Base-by-base conservation (phyloP, 371 early-diverging fungal genomes). In the Rhizomucor pusillus region DNA sequence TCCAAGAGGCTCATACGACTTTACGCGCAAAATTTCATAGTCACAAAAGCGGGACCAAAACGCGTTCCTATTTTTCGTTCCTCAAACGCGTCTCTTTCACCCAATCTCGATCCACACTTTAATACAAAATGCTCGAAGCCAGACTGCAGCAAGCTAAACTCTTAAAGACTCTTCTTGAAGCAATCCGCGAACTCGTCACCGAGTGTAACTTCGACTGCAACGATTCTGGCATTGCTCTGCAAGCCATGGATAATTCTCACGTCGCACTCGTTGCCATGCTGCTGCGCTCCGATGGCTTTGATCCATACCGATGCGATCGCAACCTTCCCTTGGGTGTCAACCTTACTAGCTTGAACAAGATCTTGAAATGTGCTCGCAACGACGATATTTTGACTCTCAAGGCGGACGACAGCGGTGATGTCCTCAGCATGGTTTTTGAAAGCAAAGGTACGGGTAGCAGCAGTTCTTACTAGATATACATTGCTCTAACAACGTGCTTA, bases 171-270 rank as follows among this genome's bases (percentile, higher is more conserved):
- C 72, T 97, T 62, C 84, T 99, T 59, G 99, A 99, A 65, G 94
- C 98, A 52, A 77, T 99, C 76, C 94, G 93, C 80, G 99, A 99
- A 63, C 84, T 99, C 51, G 96, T 99, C 52, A 84, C 87, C 18
- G 96, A 99, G 69, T 94, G 91, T 69, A 99, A 99, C 85, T 94
- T 98, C 80, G 98, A 99, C 70, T 97, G 97, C 76, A 90, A 84
- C 47, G 96, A 97, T 60, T 79, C 89, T 39, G 99, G 99, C 60
- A 91, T 99, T 57, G 84, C 91, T 25, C 84, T 99, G n/a, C 99
- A 99, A 81, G 95, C 97, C 50, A 99, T 99, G 98, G 99, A 99
- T 78, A 92, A 89, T 80, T 90, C 96, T 37, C 98, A 99, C 76
- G 95, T 99, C 14, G 96, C 97, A 19, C 84, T 99, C 50, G 95